A percentile compares a stretch with the other conserved stretches of the same genome.
Evolutionary conservation across 1,284 basidiomycete species (phyloP).

Genomic region (Inonotus hispidus): DNA sequence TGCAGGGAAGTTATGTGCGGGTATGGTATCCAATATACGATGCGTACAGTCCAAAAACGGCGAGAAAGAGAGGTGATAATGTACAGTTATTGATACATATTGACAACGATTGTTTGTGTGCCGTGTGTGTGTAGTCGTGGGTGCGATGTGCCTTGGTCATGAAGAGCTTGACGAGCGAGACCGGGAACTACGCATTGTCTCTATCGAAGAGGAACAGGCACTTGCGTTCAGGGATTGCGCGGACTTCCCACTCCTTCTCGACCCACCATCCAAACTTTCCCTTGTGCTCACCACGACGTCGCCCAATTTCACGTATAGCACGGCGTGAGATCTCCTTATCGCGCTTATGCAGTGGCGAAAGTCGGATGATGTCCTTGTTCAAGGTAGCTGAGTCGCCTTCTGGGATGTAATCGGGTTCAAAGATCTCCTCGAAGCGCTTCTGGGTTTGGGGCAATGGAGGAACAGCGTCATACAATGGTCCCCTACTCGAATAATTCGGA

Average conservation of each 20-base stretch:
- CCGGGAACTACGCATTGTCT: not conserved
- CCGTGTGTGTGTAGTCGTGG: not conserved
- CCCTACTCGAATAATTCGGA: conserved; percentile 6
- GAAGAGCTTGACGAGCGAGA: not conserved
- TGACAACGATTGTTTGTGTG: not conserved
- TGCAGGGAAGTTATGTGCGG: not conserved
- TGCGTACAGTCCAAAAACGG: not conserved
- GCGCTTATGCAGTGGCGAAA: not conserved
- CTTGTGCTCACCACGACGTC: conserved; percentile 9
- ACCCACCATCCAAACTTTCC: conserved; percentile 14
- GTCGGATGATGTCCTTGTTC: not conserved
- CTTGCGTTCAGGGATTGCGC: conserved; percentile 14
- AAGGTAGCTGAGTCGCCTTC: not conserved
- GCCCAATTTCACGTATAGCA: not conserved
- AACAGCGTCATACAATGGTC: conserved; percentile 13
- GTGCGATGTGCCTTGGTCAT: not conserved
- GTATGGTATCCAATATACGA: not conserved
- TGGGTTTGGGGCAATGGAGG: conserved; percentile 10
- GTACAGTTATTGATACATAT: not conserved
- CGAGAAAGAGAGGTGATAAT: not conserved
- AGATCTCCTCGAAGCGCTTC: conserved; percentile 11
- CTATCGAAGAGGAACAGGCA: conserved; percentile 12
- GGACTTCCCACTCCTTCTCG: conserved; percentile 18
- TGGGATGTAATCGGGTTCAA: conserved; percentile 10
- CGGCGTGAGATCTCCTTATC: conserved; percentile 8